Evolutionary conservation across 371 early-diverging fungal genomes (phyloP).

Genomic region (Phascolomyces articulosus): DNA sequence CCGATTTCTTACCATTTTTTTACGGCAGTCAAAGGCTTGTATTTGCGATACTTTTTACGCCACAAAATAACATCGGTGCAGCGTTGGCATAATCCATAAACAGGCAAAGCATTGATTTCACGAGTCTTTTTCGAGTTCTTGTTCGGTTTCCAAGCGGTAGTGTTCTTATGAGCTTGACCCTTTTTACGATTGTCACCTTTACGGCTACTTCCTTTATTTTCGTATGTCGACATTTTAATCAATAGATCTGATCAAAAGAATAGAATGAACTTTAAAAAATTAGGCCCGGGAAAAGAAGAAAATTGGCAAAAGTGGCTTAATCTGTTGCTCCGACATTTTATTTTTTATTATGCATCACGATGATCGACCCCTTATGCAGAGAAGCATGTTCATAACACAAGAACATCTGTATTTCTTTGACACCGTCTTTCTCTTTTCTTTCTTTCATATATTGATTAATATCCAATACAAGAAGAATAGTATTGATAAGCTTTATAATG

Average conservation of each 20-base stretch:
- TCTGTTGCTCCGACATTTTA: too few species aligned
- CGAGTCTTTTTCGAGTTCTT: slow-evolving; percentile 81
- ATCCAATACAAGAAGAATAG: too few species aligned
- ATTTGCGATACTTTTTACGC: slow-evolving; percentile 94
- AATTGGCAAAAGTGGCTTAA: too few species aligned
- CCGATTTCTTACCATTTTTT: slow-evolving; percentile 78
- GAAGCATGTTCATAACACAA: too few species aligned
- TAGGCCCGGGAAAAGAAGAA: too few species aligned
- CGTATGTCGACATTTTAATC: slow-evolving; percentile 24
- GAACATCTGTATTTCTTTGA: too few species aligned
- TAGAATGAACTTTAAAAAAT: background rate
- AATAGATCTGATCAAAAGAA: background rate
- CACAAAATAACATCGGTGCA: slow-evolving; percentile 91
- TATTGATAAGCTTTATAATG: too few species aligned
- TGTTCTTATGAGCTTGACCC: slow-evolving; percentile 90
- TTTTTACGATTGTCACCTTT: slow-evolving; percentile 72
- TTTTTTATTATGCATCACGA: too few species aligned
- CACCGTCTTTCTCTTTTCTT: too few species aligned
- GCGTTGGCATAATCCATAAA: slow-evolving; percentile 85
- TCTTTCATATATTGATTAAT: too few species aligned
- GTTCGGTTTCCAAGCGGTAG: slow-evolving; percentile 85
- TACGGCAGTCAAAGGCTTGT: slow-evolving; percentile 92
- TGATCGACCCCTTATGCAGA: too few species aligned
- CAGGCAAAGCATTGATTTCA: slow-evolving; percentile 80
- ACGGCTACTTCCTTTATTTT: slow-evolving; percentile 53